Percentiles rank a stretch among this genome's conserved stretches.
Conservation (phyloP, 306 rosid species). For the Ziziphus jujuba region DNA sequence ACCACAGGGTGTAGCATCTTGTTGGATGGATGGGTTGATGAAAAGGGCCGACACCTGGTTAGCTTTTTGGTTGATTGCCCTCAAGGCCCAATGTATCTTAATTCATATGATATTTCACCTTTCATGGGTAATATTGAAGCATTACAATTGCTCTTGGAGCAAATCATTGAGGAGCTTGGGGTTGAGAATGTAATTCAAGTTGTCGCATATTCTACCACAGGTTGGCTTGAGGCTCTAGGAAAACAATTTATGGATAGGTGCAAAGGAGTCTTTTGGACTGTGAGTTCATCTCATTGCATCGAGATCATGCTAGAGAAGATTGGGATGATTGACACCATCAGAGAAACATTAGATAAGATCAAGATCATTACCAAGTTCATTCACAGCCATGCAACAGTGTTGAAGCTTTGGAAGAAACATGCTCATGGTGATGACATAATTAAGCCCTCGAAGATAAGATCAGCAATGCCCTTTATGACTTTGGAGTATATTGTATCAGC, state of each 20-base stretch:
- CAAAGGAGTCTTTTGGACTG: constrained; percentile 24
- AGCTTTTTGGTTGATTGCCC: constrained; percentile 34
- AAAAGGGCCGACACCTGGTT: constrained; percentile 21
- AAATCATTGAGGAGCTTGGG: constrained; percentile 18
- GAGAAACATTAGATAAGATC: constrained; percentile 11
- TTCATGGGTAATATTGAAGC: background rate
- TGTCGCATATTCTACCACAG: constrained; percentile 19
- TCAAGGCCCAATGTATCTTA: constrained; percentile 20
- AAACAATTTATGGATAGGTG: constrained; percentile 19
- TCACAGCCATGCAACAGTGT: constrained; percentile 12
- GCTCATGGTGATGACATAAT: constrained; percentile 18
- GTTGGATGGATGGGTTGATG: constrained; percentile 30
- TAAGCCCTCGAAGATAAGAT: constrained; percentile 21
- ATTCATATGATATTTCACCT: constrained; percentile 19
- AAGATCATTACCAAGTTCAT: constrained; percentile 28
- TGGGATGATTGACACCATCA: constrained; percentile 14
- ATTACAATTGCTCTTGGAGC: constrained; percentile 9
- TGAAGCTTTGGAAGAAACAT: constrained; percentile 24
- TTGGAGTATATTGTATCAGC: constrained; percentile 20
- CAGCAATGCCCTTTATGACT: constrained; percentile 25
- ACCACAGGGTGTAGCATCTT: constrained; percentile 31
- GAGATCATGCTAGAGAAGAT: constrained; percentile 25
- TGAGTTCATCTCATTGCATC: constrained; percentile 32
- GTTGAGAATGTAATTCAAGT: constrained; percentile 25
- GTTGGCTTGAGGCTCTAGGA: constrained; percentile 19